A percentile compares a stretch with the other conserved stretches of the same genome.
These are phyloP conservation scores for Thamnidium elegans DNA, from an alignment of 192 early-diverging fungal genomes.

Conservation along the genomic window DNA sequence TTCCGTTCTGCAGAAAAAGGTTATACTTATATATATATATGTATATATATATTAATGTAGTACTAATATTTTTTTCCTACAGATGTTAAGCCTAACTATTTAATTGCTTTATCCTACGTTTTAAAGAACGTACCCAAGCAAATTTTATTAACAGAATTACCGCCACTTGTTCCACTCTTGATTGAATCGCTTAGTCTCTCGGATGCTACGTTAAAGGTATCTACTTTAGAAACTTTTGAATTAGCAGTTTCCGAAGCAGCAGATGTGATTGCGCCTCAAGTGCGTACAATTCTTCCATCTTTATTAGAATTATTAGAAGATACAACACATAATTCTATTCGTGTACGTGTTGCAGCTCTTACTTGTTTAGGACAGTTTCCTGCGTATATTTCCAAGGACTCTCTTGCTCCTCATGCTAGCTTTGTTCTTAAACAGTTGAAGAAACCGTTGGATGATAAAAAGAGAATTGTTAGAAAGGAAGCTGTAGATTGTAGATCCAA, in stretches of 20 bases:
- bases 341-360: constrained; percentile 72
- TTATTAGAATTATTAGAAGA: constrained; percentile 39
- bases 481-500: constrained; percentile 84
- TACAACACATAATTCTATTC: constrained; percentile 31
- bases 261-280: constrained; percentile 56
- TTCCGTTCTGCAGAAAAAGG: constrained; percentile 47
- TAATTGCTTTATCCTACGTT: constrained; percentile 81
- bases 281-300: constrained; percentile 41
- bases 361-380: constrained; percentile 67
- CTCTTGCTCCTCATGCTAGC: constrained; percentile 59
- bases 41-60: background rate
- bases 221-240: constrained; percentile 75
- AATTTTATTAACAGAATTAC: constrained; percentile 75
- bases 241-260: constrained; percentile 71
- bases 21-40: constrained; percentile 18
- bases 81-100: constrained; percentile 67
- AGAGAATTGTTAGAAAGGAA: constrained; percentile 82
- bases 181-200: constrained; percentile 68
- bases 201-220: constrained; percentile 63
- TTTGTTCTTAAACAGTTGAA: constrained; percentile 63
- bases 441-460: constrained; percentile 77
- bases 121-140: constrained; percentile 81
- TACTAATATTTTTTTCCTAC: background rate
- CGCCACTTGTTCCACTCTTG: constrained; percentile 76
- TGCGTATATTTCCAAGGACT: constrained; percentile 54